Conservation (phyloP, 352 stramenopile species). For the Phytopythium kandeliae region DNA sequence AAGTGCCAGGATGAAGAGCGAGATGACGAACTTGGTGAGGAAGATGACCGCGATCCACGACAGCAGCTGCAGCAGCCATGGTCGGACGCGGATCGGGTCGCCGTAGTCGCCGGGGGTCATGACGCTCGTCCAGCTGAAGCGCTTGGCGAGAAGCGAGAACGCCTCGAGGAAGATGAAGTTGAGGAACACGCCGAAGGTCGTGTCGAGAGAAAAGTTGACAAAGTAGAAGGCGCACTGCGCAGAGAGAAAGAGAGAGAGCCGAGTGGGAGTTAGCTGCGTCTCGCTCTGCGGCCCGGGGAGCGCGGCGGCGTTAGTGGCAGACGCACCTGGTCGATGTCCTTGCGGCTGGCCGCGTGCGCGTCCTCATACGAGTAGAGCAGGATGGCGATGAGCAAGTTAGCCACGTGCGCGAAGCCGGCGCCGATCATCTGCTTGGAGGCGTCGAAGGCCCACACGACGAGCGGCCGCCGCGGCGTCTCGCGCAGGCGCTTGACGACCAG, state of each 20-base stretch:
- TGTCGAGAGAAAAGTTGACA: conserved; percentile 87
- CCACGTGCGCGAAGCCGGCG: conserved; percentile 77
- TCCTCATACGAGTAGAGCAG: conserved; percentile 70
- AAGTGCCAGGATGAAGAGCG: conserved; percentile 61
- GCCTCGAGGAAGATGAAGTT: conserved; percentile 76
- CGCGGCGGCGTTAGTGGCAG: no score
- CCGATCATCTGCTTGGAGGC: conserved; percentile 85
- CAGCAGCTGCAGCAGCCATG: conserved; percentile 71
- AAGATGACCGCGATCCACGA: conserved; percentile 84
- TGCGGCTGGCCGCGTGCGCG: conserved; percentile 19
- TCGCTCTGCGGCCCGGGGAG: no score
- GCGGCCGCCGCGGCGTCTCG: conserved; percentile 68
- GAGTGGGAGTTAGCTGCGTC: no score
- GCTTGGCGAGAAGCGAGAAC: conserved; percentile 43
- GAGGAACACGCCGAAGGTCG: conserved; percentile 76
- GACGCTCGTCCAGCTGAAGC: conserved; percentile 53
- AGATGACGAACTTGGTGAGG: conserved; percentile 72
- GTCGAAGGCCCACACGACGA: conserved; percentile 84
- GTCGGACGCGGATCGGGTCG: conserved; percentile 46
- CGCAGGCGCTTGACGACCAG: conserved; percentile 68
- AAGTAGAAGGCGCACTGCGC: conserved; percentile 82
- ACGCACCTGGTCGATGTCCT: conserved; percentile 48
- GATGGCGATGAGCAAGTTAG: conserved; percentile 83
- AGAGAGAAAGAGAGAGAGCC: background rate
- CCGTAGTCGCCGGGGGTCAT: conserved; percentile 76